Evolutionary conservation across 2,329 filamentous ascomycete species (phyloP), one percentile per base, ranked within the genome.

Genomic region (Elsinoe batatas): DNA sequence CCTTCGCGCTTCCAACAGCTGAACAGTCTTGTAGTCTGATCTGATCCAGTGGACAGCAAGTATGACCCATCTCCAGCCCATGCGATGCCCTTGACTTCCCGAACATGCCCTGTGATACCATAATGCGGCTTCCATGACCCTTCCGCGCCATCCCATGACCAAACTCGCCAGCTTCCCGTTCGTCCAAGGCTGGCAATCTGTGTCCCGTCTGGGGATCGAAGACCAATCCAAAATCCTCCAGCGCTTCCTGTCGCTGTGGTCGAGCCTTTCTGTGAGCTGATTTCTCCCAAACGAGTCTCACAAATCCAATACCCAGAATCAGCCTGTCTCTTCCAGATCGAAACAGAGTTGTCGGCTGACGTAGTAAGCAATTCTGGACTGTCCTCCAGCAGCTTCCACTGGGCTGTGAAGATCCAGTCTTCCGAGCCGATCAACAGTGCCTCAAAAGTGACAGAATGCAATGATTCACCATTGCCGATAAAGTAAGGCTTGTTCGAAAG

Each of bases 191-290:
- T 91, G 3, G 87, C 84, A 12, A 96, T 84, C 1, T 82, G 82
- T 13, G 76, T 74, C 7, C 88, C 88, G 60, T 84, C 77, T 2
- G 89, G 88, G 5, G 87, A 86, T 93, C 93, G 98, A 0, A 97
- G 77, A 0, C 91, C 91, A 11, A 87, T 90, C 91, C 93, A 98
- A 69, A 97, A 96, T 0, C 93, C 93, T 59, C 93, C 93, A 1
- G 90, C 89, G 68, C 91, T 96, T 46, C 93, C 93, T 0, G 93
- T 98, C 0, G 93, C 93, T 3, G 91, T 95, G 0, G 93, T 97
- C 0, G 93, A 93, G 7, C 93, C 93, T 68, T 98, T 97, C 65
- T 95, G 88, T 13, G 87, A 81, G 68, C 89, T 96, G 56, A 97
- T 94, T 70, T 97, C 93, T 43, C 93, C 93, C 37, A 98, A 79